These are phyloP conservation scores for Penicillium sp. DNA, from an alignment of 2,329 filamentous ascomycete species.

Conservation along the genomic window DNA sequence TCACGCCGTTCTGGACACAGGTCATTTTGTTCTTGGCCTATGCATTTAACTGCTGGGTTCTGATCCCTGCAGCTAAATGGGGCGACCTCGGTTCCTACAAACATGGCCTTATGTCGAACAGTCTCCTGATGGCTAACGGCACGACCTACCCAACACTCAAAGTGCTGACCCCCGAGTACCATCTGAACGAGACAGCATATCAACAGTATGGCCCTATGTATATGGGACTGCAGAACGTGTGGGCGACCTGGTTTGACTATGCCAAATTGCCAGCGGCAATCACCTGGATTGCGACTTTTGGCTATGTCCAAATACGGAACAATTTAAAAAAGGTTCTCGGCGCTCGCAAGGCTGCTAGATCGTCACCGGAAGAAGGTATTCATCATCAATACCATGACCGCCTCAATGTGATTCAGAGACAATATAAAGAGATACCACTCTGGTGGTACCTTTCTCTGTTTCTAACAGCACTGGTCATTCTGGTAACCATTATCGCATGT, in stretches of 20 bases:
- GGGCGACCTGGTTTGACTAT: slow-evolving; percentile 62
- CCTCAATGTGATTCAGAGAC: slow-evolving; percentile 59
- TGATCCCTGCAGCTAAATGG: slow-evolving; percentile 61
- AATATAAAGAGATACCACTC: slow-evolving; percentile 59
- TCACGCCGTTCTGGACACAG: slow-evolving; percentile 61
- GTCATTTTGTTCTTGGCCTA: slow-evolving; percentile 59
- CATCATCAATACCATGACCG: slow-evolving; percentile 60
- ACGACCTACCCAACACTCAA: slow-evolving; percentile 46
- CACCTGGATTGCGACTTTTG: slow-evolving; percentile 60
- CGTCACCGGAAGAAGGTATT: slow-evolving; percentile 37
- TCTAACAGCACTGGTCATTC: slow-evolving; percentile 47
- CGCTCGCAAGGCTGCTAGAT: slow-evolving; percentile 32
- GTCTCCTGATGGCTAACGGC: slow-evolving; percentile 53
- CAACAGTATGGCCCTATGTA: slow-evolving; percentile 56
- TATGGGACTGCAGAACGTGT: slow-evolving; percentile 58
- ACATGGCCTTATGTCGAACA: slow-evolving; percentile 59
- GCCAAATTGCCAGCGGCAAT: slow-evolving; percentile 60
- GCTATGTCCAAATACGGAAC: slow-evolving; percentile 49
- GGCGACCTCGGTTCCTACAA: slow-evolving; percentile 55
- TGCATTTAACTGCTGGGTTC: slow-evolving; percentile 57
- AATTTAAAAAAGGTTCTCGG: slow-evolving; percentile 48
- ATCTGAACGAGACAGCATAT: slow-evolving; percentile 51
- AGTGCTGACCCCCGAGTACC: slow-evolving; percentile 45
- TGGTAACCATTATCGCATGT: slow-evolving; percentile 54
- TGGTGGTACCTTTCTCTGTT: slow-evolving; percentile 61